These are phyloP conservation scores for Dryas alaskensis DNA, from an alignment of 306 rosid genomes.

Conservation along the genomic window DNA sequence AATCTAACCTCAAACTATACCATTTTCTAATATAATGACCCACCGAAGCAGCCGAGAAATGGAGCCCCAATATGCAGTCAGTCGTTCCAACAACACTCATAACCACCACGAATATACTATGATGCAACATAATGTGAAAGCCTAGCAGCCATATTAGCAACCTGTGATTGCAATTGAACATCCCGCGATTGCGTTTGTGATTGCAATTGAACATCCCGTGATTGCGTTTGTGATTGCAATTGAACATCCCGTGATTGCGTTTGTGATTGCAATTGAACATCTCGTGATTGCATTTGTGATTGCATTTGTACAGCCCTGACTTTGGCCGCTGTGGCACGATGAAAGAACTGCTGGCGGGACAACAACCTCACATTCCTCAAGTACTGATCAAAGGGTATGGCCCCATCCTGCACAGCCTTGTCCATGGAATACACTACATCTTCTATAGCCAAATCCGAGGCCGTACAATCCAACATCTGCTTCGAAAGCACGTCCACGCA, in stretches of 20 bases:
- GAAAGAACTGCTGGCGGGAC: conserved; percentile 87
- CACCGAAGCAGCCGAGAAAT: background rate
- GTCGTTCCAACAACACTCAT: background rate
- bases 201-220: conserved; percentile 74
- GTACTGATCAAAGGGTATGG: conserved; percentile 77
- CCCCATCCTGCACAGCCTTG: conserved; percentile 73
- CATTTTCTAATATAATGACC: background rate
- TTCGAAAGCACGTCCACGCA: conserved; percentile 68
- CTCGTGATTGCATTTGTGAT: background rate
- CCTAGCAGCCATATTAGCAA: conserved; percentile 75
- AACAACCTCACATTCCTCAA: conserved; percentile 74
- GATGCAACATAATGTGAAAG: conserved; percentile 50
- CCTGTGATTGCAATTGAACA: conserved; percentile 44
- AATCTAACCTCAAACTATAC: conserved; percentile 20
- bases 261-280: conserved; percentile 67
- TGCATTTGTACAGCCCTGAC: conserved; percentile 87
- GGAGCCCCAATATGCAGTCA: background rate
- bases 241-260: conserved; percentile 73
- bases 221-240: conserved; percentile 38
- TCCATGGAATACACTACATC: conserved; percentile 78
- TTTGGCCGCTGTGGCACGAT: conserved; percentile 65
- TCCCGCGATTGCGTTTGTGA: conserved; percentile 2
- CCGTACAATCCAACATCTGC: conserved; percentile 79
- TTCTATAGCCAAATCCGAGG: conserved; percentile 81
- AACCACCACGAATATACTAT: background rate